These are phyloP conservation scores for Cryptococcus sp. DNA, from an alignment of 1,284 basidiomycete species.

Conservation along the genomic window DNA sequence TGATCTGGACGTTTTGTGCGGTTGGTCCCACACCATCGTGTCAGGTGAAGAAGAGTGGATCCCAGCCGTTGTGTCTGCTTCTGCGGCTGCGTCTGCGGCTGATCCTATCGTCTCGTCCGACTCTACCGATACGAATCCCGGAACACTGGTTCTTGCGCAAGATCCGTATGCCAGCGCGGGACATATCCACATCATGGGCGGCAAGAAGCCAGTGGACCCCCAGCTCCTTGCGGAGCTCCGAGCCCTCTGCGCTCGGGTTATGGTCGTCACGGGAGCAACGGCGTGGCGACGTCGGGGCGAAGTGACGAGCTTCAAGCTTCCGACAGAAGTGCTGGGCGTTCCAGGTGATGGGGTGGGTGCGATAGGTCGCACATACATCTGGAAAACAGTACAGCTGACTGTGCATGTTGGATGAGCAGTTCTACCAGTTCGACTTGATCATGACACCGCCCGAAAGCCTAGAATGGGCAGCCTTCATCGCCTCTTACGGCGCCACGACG, in stretches of 20 bases:
- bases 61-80: background rate
- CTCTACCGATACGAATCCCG: background rate
- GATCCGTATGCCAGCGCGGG: background rate
- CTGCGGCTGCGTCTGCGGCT: background rate
- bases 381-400: background rate
- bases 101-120: background rate
- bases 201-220: constrained; percentile 1
- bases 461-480: constrained; percentile 18
- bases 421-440: constrained; percentile 42
- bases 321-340: constrained; percentile 3
- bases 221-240: constrained; percentile 15
- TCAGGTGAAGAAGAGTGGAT: constrained; percentile 15
- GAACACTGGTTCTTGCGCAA: no score
- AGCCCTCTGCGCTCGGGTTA: constrained; percentile 17
- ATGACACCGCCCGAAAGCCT: constrained; percentile 19
- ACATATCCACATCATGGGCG: background rate
- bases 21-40: constrained; percentile 15
- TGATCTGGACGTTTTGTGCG: constrained; percentile 41
- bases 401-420: constrained; percentile 5
- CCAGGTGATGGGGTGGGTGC: background rate
- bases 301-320: constrained; percentile 17
- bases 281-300: constrained; percentile 18
- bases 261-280: constrained; percentile 6
- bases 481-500: constrained; percentile 24
- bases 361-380: background rate